phyloP scores from a whole-genome alignment of 108 stramenopile species.

The Cyclotella choctawhatcheeana region DNA sequence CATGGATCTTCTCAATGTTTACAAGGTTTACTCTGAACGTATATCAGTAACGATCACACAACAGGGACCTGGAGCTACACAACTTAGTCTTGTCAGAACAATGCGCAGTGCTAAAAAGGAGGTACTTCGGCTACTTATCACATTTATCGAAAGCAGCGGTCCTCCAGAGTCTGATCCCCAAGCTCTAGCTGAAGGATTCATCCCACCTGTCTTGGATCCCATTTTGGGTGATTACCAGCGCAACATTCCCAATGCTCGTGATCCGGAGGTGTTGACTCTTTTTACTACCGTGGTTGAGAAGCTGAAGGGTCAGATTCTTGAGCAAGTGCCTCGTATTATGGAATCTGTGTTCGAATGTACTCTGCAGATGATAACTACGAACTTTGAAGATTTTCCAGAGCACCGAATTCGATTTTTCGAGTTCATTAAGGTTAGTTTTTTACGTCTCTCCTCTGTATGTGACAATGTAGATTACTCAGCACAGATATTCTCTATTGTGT shows the following conservation, averaged over 20 bases:
- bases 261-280: conserved; percentile 94
- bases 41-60: conserved; percentile 91
- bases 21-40: conserved; percentile 95
- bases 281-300: conserved; percentile 93
- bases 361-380: conserved; percentile 97
- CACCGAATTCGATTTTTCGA: conserved; percentile 97
- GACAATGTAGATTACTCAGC: no score
- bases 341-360: conserved; percentile 98
- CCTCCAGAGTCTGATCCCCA: conserved; percentile 92
- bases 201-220: conserved; percentile 97
- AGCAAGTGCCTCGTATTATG: conserved; percentile 96
- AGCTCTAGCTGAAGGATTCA: conserved; percentile 90
- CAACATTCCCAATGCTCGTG: conserved; percentile 92
- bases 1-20: conserved; percentile 97
- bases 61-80: conserved; percentile 90
- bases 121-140: conserved; percentile 90
- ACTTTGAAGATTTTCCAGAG: conserved; percentile 99
- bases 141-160: conserved; percentile 93
- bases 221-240: conserved; percentile 95
- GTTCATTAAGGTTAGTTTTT: conserved; percentile 83
- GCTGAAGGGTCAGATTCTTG: conserved; percentile 82
- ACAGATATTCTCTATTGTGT: background rate
- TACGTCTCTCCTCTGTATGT: background rate
- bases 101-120: conserved; percentile 98
- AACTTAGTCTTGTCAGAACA: conserved; percentile 87